Conservation (phyloP, 768 basidiomycete genomes). For the Suillus tomentosus region DNA sequence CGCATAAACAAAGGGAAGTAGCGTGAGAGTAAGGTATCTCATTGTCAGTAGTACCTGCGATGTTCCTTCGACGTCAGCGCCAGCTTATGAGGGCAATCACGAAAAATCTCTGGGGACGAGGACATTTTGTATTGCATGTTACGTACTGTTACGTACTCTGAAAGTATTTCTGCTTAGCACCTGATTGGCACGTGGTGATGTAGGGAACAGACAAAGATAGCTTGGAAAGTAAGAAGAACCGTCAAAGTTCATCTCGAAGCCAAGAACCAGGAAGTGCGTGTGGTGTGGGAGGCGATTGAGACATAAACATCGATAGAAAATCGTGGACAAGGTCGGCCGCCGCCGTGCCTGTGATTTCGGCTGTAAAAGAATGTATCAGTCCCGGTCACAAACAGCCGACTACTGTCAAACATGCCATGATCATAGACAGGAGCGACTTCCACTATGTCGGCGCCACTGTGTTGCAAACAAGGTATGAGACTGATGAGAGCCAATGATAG, state of each 20-base stretch:
- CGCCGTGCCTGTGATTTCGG: conserved; percentile 44
- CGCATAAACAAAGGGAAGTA: conserved; percentile 7
- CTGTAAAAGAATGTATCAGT: conserved; percentile 16
- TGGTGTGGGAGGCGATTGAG: conserved; percentile 28
- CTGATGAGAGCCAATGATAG: not conserved
- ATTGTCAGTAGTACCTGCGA: not conserved
- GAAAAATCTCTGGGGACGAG: not conserved
- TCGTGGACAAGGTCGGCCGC: conserved; percentile 51
- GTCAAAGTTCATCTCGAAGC: conserved; percentile 27
- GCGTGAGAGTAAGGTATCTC: conserved; percentile 8
- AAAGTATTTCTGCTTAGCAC: conserved; percentile 5
- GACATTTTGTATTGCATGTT: not conserved
- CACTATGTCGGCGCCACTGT: conserved; percentile 69
- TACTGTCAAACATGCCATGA: conserved; percentile 44
- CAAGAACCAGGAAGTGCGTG: conserved; percentile 14
- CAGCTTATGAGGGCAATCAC: not conserved
- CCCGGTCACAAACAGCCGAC: not conserved
- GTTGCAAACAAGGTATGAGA: conserved; percentile 8
- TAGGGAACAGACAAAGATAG: conserved; percentile 4
- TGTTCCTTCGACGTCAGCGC: not conserved
- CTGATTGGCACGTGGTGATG: conserved; percentile 7
- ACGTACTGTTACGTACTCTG: conserved; percentile 2
- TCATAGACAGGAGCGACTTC: conserved; percentile 79
- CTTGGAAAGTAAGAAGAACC: not conserved
- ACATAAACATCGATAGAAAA: conserved; percentile 42